Percentiles rank a stretch among this genome's conserved stretches.
Conservation (phyloP, 352 stramenopile species). For the Phytophthora macrochlamydospora region DNA sequence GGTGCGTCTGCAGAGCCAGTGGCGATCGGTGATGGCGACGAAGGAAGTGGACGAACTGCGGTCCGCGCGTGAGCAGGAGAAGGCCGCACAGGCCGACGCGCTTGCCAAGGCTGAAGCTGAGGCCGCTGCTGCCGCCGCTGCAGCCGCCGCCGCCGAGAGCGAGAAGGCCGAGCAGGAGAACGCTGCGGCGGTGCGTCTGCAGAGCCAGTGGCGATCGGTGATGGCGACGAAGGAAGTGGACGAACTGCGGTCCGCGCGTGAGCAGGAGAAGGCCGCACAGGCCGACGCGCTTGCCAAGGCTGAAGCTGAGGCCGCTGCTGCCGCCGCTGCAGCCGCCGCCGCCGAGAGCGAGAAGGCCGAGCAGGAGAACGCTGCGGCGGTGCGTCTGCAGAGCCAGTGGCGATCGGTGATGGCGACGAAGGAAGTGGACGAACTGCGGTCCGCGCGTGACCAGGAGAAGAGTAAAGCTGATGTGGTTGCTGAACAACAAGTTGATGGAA, state of each 20-base stretch:
- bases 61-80: neutral
- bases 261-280: neutral
- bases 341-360: neutral
- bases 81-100: neutral
- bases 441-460: neutral
- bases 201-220: conserved; percentile 23
- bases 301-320: conserved; percentile 7
- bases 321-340: neutral
- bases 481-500: too few species aligned
- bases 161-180: conserved; percentile 7
- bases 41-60: neutral
- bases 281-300: neutral
- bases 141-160: neutral
- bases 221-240: neutral
- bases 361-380: neutral
- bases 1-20: neutral
- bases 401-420: neutral
- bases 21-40: neutral
- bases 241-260: neutral
- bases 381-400: conserved; percentile 6
- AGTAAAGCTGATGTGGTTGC: too few species aligned
- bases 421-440: conserved; percentile 2
- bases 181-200: conserved; percentile 22
- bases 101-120: neutral
- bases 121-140: neutral